These are phyloP conservation scores for Exophiala bonariae DNA, from an alignment of 2,329 filamentous ascomycete genomes.

Conservation along the genomic window DNA sequence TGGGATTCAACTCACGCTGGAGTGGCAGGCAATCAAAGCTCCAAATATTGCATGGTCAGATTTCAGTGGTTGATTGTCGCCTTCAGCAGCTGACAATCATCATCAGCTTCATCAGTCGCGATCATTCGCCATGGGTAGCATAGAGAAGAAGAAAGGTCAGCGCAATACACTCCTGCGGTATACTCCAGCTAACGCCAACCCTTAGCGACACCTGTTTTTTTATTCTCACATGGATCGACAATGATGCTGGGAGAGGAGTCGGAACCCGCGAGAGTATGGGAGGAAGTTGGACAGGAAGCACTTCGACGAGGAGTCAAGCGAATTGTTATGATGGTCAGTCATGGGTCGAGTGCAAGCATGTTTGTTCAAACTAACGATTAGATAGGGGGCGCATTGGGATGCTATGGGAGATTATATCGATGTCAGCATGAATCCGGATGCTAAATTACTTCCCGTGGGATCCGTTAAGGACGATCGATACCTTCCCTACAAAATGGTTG, in stretches of 20 bases:
- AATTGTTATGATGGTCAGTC: slow-evolving; percentile 62
- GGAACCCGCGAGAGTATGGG: slow-evolving; percentile 64
- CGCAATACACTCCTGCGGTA: too few species aligned
- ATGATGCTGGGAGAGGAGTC: slow-evolving; percentile 71
- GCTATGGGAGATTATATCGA: slow-evolving; percentile 56
- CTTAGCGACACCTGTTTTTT: slow-evolving; percentile 66
- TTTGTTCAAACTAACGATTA: too few species aligned
- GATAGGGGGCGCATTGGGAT: slow-evolving; percentile 67
- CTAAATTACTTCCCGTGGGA: slow-evolving; percentile 63
- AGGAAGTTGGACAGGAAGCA: slow-evolving; percentile 63
- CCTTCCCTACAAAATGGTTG: slow-evolving; percentile 59
- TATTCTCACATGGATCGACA: slow-evolving; percentile 70
- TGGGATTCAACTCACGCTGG: too few species aligned
- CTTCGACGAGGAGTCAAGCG: slow-evolving; percentile 60
- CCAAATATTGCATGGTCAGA: too few species aligned
- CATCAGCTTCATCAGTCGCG: too few species aligned
- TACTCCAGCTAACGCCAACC: too few species aligned
- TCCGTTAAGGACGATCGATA: slow-evolving; percentile 69
- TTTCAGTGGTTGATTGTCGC: too few species aligned
- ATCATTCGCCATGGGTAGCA: too few species aligned
- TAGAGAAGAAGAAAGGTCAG: too few species aligned
- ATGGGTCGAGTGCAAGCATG: too few species aligned
- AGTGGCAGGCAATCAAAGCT: too few species aligned
- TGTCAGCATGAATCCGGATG: slow-evolving; percentile 61
- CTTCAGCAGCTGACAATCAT: too few species aligned